Evolutionary conservation across 2,329 filamentous ascomycete species (phyloP).

Genomic region (Diaporthe citrichinensis): DNA sequence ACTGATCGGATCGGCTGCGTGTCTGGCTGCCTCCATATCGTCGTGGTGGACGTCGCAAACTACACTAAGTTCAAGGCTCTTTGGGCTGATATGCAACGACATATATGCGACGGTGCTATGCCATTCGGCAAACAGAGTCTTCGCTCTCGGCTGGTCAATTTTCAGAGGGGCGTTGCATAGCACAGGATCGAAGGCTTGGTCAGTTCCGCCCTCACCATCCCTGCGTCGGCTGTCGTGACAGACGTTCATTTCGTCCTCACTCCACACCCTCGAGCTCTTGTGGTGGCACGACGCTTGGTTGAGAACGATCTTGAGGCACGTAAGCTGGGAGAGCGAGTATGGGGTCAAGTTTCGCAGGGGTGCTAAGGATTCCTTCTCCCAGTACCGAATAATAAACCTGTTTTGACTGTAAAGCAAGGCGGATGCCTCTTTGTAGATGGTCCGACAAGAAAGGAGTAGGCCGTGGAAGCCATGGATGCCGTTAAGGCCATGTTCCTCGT

Average conservation of each 20-base stretch:
- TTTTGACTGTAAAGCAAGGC: not conserved
- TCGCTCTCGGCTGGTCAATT: not conserved
- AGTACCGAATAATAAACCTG: not conserved
- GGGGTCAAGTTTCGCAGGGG: not conserved
- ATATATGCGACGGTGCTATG: not conserved
- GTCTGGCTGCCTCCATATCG: not conserved
- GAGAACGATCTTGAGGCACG: not conserved
- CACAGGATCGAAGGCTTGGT: not conserved
- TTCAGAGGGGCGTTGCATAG: not conserved
- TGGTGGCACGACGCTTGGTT: not conserved
- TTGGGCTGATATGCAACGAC: not conserved
- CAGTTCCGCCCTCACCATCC: not conserved
- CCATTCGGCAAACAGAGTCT: not conserved
- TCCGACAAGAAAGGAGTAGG: not conserved
- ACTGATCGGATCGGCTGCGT: not conserved
- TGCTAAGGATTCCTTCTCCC: not conserved
- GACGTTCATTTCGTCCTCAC: not conserved
- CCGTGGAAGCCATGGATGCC: not conserved
- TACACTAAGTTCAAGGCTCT: not conserved
- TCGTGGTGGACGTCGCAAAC: constrained; percentile 4
- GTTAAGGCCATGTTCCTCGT: not conserved
- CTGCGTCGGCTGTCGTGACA: not conserved
- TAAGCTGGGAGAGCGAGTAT: not conserved
- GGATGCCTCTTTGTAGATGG: not conserved
- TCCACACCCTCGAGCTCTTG: not conserved